These are phyloP conservation scores for Neurospora sp. DNA, from an alignment of 495 filamentous ascomycete genomes.

Conservation along the genomic window DNA sequence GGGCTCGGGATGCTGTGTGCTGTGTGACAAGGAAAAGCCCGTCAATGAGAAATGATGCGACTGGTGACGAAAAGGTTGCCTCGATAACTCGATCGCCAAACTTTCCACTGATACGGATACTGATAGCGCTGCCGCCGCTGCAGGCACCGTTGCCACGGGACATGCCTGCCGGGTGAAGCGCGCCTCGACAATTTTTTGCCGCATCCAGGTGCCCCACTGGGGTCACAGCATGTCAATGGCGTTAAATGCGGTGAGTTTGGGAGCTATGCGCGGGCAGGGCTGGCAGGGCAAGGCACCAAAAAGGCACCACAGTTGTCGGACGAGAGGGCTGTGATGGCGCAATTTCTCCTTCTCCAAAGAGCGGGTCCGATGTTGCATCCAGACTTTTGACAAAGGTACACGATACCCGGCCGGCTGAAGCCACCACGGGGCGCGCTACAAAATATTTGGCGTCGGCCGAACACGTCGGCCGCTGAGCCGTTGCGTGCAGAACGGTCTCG, in stretches of 20 bases:
- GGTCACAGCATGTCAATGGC: constrained; percentile 7
- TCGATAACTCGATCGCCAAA: background rate
- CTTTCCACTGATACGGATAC: background rate
- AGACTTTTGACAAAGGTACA: constrained; percentile 3
- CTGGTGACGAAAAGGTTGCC: background rate
- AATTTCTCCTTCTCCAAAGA: constrained; percentile 13
- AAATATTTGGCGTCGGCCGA: constrained; percentile 5
- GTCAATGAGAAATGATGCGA: background rate
- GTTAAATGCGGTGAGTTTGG: constrained; percentile 10
- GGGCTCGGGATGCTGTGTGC: background rate
- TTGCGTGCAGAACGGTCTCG: background rate
- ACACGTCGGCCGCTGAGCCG: background rate
- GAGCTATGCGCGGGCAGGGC: constrained; percentile 1
- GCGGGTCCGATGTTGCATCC: constrained; percentile 5
- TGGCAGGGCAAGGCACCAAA: background rate
- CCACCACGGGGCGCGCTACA: constrained; percentile 5
- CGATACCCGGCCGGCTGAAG: constrained; percentile 10
- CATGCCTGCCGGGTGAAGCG: background rate
- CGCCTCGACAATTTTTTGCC: constrained; percentile 1
- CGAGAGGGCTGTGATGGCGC: constrained; percentile 20
- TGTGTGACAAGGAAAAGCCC: background rate
- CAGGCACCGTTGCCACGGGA: background rate
- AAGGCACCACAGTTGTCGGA: background rate
- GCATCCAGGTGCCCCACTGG: constrained; percentile 11
- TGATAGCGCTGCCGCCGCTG: background rate